phyloP scores from a whole-genome alignment of 2,329 filamentous ascomycete genomes.

The Rhynchosporium secalis region DNA sequence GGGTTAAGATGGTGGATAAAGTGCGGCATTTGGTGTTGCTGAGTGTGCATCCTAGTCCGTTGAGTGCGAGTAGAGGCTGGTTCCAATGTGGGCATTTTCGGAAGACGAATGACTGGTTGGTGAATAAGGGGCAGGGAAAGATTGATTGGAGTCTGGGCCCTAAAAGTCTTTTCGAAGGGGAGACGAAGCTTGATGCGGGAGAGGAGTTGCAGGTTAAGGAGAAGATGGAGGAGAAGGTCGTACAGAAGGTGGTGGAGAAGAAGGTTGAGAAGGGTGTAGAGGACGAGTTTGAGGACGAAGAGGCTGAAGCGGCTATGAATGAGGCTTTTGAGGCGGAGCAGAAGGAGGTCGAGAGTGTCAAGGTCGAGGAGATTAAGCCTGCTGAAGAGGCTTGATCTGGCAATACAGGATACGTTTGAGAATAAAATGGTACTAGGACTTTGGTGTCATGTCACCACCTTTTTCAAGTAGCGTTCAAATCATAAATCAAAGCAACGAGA shows the following conservation, averaged over 20 bases:
- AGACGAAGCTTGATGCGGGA: not conserved
- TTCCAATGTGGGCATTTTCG: conserved; percentile 81
- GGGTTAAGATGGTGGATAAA: conserved; percentile 71
- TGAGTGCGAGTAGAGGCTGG: conserved; percentile 81
- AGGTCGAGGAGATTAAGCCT: conserved; percentile 3
- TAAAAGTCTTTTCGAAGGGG: not conserved
- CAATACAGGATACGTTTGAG: not conserved
- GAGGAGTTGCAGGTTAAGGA: not conserved
- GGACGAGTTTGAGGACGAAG: conserved; percentile 3
- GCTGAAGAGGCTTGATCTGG: not conserved
- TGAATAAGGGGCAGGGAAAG: conserved; percentile 63
- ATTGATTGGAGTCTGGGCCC: conserved; percentile 76
- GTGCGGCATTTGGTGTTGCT: conserved; percentile 79
- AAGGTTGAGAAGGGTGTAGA: not conserved
- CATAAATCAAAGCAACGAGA: no score
- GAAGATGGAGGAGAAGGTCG: not conserved
- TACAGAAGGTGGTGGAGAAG: not conserved
- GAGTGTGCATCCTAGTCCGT: conserved; percentile 89
- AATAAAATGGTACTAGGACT: not conserved
- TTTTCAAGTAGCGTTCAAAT: not conserved
- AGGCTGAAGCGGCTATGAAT: conserved; percentile 6
- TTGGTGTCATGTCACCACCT: not conserved
- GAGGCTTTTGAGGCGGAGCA: conserved; percentile 7
- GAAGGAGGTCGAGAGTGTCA: conserved; percentile 3
- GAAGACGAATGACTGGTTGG: conserved; percentile 82